phyloP scores from a whole-genome alignment of 2,329 filamentous ascomycete species.

The Xylaria polymorpha region DNA sequence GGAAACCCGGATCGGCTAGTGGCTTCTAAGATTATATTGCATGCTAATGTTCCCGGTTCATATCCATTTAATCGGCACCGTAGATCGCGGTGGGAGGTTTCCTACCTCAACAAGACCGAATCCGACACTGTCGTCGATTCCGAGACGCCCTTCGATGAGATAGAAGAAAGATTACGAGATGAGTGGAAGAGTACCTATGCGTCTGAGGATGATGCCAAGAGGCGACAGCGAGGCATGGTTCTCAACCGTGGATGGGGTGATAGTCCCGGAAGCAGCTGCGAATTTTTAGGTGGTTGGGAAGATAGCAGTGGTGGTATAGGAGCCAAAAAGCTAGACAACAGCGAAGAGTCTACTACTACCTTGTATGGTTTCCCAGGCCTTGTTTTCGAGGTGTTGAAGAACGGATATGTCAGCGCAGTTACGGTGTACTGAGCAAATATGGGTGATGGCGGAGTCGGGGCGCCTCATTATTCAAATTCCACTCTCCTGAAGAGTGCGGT shows the following conservation, averaged over 20 bases:
- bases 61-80: constrained; percentile 97
- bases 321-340: constrained; percentile 65
- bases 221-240: constrained; percentile 79
- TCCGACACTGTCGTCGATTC: constrained; percentile 68
- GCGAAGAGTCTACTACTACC: constrained; percentile 76
- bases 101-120: constrained; percentile 63
- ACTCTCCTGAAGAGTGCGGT: constrained; percentile 6
- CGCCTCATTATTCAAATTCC: neutral
- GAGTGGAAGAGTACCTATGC: constrained; percentile 77
- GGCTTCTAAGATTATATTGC: constrained; percentile 90
- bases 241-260: constrained; percentile 92
- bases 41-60: constrained; percentile 93
- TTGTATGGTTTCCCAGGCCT: constrained; percentile 93
- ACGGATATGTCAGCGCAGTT: constrained; percentile 86
- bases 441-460: constrained; percentile 12
- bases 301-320: constrained; percentile 68
- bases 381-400: constrained; percentile 95
- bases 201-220: constrained; percentile 62
- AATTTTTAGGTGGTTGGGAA: constrained; percentile 87
- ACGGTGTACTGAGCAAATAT: constrained; percentile 77
- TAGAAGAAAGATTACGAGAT: constrained; percentile 74
- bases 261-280: constrained; percentile 88
- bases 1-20: constrained; percentile 74
- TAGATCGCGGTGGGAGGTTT: constrained; percentile 85
- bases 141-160: constrained; percentile 80